A percentile compares a stretch with the other conserved stretches of the same genome.
Evolutionary conservation across 176 grass and related monocot species (phyloP).

Genomic region (Triticum turgidum): DNA sequence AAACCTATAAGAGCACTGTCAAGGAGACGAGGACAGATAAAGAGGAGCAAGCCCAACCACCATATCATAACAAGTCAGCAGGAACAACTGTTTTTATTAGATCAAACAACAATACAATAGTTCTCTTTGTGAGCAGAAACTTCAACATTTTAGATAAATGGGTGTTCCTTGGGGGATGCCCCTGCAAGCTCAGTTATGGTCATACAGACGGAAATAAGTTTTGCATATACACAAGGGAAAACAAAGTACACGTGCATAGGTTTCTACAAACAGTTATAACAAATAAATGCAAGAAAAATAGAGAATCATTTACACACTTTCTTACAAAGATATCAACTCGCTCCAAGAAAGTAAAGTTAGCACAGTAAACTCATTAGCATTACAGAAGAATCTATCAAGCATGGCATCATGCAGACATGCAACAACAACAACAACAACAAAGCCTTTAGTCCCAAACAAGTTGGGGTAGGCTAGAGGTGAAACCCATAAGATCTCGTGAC

Average conservation of each 20-base stretch:
- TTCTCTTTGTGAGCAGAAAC: background rate
- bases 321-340: background rate
- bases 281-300: background rate
- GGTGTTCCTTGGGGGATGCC: conserved; percentile 16
- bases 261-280: background rate
- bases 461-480: too few species aligned
- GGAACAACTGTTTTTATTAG: background rate
- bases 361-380: background rate
- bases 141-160: conserved; percentile 14
- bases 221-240: background rate
- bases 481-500: too few species aligned
- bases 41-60: background rate
- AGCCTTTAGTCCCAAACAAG: too few species aligned
- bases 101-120: background rate
- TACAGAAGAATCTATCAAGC: background rate
- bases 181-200: background rate
- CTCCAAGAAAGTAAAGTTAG: background rate
- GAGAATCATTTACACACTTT: background rate
- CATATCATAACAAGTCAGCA: background rate
- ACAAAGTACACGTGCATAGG: background rate
- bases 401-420: background rate
- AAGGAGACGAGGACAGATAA: background rate
- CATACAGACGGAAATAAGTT: background rate
- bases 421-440: too few species aligned
- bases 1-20: background rate